Evolutionary conservation across 768 basidiomycete genomes (phyloP).

Genomic region (Boletus barrowsii): DNA sequence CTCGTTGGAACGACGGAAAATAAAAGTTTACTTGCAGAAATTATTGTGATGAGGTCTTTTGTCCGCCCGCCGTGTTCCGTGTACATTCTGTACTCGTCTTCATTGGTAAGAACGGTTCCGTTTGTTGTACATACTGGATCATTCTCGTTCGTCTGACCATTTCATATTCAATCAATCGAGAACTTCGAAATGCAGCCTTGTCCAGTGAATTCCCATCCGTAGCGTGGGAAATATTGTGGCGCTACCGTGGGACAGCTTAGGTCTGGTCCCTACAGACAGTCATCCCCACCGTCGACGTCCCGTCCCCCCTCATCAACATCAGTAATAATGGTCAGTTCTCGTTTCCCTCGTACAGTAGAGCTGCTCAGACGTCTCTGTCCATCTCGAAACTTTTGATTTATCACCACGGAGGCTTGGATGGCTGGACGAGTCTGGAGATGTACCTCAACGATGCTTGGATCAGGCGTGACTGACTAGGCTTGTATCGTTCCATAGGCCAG

Average conservation of each 20-base stretch:
- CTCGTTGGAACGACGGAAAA: background rate
- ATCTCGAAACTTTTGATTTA: background rate
- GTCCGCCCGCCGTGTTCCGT: no score
- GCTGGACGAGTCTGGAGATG: constrained; percentile 8
- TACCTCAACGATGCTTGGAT: background rate
- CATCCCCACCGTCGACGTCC: constrained; percentile 15
- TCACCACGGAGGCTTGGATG: constrained; percentile 20
- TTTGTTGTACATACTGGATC: no score
- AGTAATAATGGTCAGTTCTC: constrained; percentile 26
- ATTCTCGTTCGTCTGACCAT: no score
- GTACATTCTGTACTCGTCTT: no score
- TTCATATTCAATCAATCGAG: no score
- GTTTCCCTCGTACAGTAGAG: background rate
- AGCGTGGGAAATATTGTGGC: constrained; percentile 5
- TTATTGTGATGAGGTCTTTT: no score
- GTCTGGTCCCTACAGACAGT: background rate
- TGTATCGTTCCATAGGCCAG: constrained; percentile 38
- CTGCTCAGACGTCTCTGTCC: background rate
- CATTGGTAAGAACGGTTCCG: no score
- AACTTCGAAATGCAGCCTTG: no score
- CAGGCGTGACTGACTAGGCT: constrained; percentile 12
- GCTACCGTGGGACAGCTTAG: constrained; percentile 11
- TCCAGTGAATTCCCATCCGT: no score
- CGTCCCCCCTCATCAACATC: constrained; percentile 5
- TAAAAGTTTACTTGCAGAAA: background rate